These are phyloP conservation scores for Phytophthora litchii DNA, from an alignment of 352 stramenopile species.

Conservation along the genomic window DNA sequence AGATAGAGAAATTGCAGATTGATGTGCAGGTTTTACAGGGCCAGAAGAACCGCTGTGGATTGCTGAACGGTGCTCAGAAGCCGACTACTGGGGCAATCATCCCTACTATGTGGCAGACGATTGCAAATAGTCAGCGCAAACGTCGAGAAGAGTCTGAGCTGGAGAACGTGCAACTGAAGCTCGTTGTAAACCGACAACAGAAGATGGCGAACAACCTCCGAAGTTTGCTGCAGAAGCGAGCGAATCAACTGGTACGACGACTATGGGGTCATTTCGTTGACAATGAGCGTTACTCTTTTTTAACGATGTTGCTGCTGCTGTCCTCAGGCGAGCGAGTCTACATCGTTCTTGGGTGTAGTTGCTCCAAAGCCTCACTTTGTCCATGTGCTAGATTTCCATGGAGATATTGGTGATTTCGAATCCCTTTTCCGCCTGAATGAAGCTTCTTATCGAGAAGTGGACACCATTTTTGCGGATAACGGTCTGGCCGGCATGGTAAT, in stretches of 20 bases:
- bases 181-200: slow-evolving; percentile 45
- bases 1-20: slow-evolving; percentile 38
- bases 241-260: slow-evolving; percentile 16
- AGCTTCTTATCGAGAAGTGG: slow-evolving; percentile 23
- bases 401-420: slow-evolving; percentile 28
- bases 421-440: slow-evolving; percentile 23
- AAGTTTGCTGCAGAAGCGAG: slow-evolving; percentile 35
- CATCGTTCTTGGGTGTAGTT: slow-evolving; percentile 13
- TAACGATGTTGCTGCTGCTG: neutral
- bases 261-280: neutral
- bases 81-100: slow-evolving; percentile 1
- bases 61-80: neutral
- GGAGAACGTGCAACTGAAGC: slow-evolving; percentile 39
- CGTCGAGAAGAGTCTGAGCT: slow-evolving; percentile 26
- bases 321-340: slow-evolving; percentile 18
- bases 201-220: slow-evolving; percentile 44
- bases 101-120: slow-evolving; percentile 28
- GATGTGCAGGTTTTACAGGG: slow-evolving; percentile 29
- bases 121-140: slow-evolving; percentile 24
- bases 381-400: slow-evolving; percentile 17
- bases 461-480: slow-evolving; percentile 33
- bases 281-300: neutral
- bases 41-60: neutral
- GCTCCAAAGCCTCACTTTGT: slow-evolving; percentile 11
- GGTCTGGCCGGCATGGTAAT: slow-evolving; percentile 21